Percentiles rank a stretch among this genome's conserved stretches.
These are phyloP conservation scores for Cyberlindnera nakhonratchasimensis DNA, from an alignment of 805 yeast genomes.

Conservation along the genomic window DNA sequence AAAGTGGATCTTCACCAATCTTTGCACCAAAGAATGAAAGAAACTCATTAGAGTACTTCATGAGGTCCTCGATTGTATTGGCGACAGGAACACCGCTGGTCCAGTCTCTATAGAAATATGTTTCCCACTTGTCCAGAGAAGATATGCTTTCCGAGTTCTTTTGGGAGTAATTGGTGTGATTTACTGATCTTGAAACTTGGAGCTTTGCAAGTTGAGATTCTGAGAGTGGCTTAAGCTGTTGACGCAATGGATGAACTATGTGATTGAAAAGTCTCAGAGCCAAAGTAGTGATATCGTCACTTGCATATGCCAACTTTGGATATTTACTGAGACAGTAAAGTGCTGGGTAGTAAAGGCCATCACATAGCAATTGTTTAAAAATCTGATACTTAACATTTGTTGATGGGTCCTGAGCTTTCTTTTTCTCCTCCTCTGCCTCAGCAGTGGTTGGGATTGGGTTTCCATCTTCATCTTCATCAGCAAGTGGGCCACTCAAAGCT, in stretches of 20 bases:
- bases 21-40: conserved; percentile 54
- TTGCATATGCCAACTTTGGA: conserved; percentile 58
- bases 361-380: conserved; percentile 49
- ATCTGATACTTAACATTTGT: conserved; percentile 42
- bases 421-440: conserved; percentile 4
- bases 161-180: not conserved
- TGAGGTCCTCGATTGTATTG: conserved; percentile 40
- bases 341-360: conserved; percentile 63
- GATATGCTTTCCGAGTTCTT: not conserved
- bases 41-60: conserved; percentile 44
- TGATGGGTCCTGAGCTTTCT: not conserved
- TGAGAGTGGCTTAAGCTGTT: conserved; percentile 20
- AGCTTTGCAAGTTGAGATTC: conserved; percentile 19
- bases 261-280: conserved; percentile 48
- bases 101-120: conserved; percentile 53
- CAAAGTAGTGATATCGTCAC: conserved; percentile 44
- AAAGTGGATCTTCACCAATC: conserved; percentile 43
- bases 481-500: conserved; percentile 83
- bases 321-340: conserved; percentile 53
- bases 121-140: not conserved
- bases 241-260: conserved; percentile 48
- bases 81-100: conserved; percentile 36
- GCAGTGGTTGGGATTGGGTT: conserved; percentile 9
- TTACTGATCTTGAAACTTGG: not conserved
- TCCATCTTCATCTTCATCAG: conserved; percentile 55